Percentiles rank a stretch among this genome's conserved stretches.
Evolutionary conservation across 2,329 filamentous ascomycete genomes (phyloP).

Genomic region (Didymella pomorum): DNA sequence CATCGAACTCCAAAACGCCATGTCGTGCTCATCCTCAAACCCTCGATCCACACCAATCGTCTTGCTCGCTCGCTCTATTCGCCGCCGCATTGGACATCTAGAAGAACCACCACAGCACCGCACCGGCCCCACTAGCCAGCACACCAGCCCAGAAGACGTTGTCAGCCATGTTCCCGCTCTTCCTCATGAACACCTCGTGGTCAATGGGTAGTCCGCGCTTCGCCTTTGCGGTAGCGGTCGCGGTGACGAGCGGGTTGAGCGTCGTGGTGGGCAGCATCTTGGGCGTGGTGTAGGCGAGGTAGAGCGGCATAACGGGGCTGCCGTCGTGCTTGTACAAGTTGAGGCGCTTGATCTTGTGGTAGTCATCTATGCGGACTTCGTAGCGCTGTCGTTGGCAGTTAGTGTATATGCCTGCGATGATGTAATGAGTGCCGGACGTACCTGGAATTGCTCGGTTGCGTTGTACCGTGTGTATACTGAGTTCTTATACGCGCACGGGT

Average conservation of each 20-base stretch:
- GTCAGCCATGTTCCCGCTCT: slow-evolving; percentile 51
- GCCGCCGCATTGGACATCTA: slow-evolving; percentile 23
- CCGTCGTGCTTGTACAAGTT: slow-evolving; percentile 72
- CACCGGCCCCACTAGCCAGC: slow-evolving; percentile 57
- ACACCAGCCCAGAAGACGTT: slow-evolving; percentile 61
- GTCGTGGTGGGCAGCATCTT: slow-evolving; percentile 75
- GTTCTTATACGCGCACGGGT: slow-evolving; percentile 66
- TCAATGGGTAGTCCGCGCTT: slow-evolving; percentile 51
- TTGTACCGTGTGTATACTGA: slow-evolving; percentile 72
- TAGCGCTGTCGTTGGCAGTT: slow-evolving; percentile 50
- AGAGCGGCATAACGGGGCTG: slow-evolving; percentile 72
- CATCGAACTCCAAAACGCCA: slow-evolving; percentile 7
- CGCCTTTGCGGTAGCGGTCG: slow-evolving; percentile 44
- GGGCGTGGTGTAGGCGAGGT: slow-evolving; percentile 68
- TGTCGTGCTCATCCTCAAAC: background rate
- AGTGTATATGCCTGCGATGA: background rate
- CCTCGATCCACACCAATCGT: too few species aligned
- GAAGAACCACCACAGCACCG: slow-evolving; percentile 58
- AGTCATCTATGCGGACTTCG: slow-evolving; percentile 63
- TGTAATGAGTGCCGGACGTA: slow-evolving; percentile 39
- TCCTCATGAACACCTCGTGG: slow-evolving; percentile 50
- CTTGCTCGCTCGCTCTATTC: too few species aligned
- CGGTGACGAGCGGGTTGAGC: slow-evolving; percentile 62
- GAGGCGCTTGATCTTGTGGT: slow-evolving; percentile 68
- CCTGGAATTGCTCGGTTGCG: slow-evolving; percentile 68